phyloP scores from a whole-genome alignment of 1,139 yeast genomes.

The Meyerozyma carpophila region DNA sequence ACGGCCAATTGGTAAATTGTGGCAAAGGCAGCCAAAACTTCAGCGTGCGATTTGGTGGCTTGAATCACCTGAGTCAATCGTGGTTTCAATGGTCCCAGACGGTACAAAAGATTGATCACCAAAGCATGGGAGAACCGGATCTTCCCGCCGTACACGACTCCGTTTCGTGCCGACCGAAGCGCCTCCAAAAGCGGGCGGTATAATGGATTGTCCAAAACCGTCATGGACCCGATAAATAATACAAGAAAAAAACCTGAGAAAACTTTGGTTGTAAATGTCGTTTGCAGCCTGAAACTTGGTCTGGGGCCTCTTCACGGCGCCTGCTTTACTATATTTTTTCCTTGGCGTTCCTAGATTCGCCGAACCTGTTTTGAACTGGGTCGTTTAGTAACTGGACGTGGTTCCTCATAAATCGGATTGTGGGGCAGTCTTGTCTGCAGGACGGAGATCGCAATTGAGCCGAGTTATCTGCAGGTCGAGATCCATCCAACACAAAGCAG shows the following conservation, averaged over 20 bases:
- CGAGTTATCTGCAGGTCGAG: too few species aligned
- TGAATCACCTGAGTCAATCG: constrained; percentile 44
- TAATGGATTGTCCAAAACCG: constrained; percentile 9
- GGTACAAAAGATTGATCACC: constrained; percentile 56
- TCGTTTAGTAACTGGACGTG: too few species aligned
- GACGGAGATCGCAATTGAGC: too few species aligned
- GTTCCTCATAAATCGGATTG: too few species aligned
- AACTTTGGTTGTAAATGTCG: background rate
- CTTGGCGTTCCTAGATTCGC: too few species aligned
- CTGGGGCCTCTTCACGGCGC: too few species aligned
- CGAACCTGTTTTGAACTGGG: too few species aligned
- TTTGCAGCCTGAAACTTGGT: background rate
- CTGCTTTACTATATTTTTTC: too few species aligned
- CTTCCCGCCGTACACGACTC: constrained; percentile 68
- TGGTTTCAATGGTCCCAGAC: constrained; percentile 43
- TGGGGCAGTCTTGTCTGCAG: too few species aligned
- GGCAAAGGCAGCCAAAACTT: constrained; percentile 63
- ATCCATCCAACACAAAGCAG: too few species aligned
- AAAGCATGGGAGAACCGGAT: constrained; percentile 70
- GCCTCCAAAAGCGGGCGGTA: constrained; percentile 36
- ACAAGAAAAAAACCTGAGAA: background rate
- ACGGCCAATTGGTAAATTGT: constrained; percentile 47
- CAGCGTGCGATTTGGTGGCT: constrained; percentile 65
- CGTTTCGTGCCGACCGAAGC: constrained; percentile 41
- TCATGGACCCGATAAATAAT: constrained; percentile 4